Evolutionary conservation across 768 basidiomycete species (phyloP).

Genomic region (Boletellus emodensis): DNA sequence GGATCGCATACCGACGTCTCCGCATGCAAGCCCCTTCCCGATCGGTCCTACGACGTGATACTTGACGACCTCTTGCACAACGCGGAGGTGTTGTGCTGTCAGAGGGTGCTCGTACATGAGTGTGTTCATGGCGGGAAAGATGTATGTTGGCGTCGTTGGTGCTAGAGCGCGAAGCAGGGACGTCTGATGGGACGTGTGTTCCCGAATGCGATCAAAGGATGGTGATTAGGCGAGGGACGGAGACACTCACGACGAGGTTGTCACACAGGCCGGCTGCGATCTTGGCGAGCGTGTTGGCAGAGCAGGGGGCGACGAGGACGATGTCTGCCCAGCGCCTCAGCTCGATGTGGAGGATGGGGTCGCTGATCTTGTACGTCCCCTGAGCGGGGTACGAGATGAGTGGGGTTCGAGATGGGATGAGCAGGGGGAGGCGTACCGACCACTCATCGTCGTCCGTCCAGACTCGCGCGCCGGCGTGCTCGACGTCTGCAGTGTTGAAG

Average conservation of each 20-base stretch:
- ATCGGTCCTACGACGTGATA: conserved; percentile 87
- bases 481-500: conserved; percentile 55
- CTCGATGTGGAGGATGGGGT: conserved; percentile 96
- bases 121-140: conserved; percentile 99
- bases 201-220: not conserved
- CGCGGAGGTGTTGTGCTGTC: conserved; percentile 75
- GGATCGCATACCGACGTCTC: conserved; percentile 69
- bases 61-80: conserved; percentile 68
- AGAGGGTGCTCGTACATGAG: conserved; percentile 95
- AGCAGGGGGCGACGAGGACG: conserved; percentile 92
- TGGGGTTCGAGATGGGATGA: not conserved
- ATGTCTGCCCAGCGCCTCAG: conserved; percentile 92
- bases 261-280: conserved; percentile 87
- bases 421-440: conserved; percentile 53
- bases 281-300: conserved; percentile 95
- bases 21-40: conserved; percentile 85
- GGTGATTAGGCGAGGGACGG: no score
- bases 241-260: conserved; percentile 64
- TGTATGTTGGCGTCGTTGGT: conserved; percentile 79
- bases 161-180: conserved; percentile 81
- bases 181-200: conserved; percentile 38
- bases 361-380: conserved; percentile 73
- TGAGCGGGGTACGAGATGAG: conserved; percentile 25
- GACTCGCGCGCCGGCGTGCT: conserved; percentile 51
- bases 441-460: conserved; percentile 96